Conservation (phyloP, 805 yeast species). For the Candida nitratophila region DNA sequence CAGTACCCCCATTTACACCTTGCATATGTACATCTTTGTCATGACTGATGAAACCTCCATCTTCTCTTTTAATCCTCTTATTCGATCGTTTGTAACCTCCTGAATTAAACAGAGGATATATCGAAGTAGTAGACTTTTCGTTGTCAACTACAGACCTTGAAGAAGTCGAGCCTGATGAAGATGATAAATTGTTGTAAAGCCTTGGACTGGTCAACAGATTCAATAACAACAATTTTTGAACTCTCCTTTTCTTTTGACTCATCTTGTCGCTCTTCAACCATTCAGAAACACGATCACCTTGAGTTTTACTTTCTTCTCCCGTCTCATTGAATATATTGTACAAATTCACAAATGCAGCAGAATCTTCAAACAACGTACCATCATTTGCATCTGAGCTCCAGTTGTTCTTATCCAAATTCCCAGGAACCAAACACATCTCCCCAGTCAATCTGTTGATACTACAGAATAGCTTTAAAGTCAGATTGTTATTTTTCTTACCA, state of each 20-base stretch:
- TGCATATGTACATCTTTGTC: no score
- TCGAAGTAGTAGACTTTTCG: no score
- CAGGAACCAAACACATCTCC: constrained; percentile 24
- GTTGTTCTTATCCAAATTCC: constrained; percentile 25
- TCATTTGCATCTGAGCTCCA: constrained; percentile 28
- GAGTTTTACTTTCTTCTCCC: not conserved
- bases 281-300: no score
- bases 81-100: not conserved
- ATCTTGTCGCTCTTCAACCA: no score
- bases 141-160: no score
- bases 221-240: constrained; percentile 20
- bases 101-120: no score
- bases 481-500: constrained; percentile 6
- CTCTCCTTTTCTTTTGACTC: constrained; percentile 7
- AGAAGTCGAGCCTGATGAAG: constrained; percentile 4
- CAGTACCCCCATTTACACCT: no score
- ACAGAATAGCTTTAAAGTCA: constrained; percentile 19
- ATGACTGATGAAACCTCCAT: no score
- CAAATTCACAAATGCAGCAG: constrained; percentile 17
- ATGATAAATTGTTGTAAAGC: not conserved
- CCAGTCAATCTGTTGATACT: constrained; percentile 27
- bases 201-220: constrained; percentile 20
- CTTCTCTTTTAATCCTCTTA: not conserved
- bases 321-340: constrained; percentile 14
- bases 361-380: constrained; percentile 25